Evolutionary conservation across 2,329 filamentous ascomycete genomes (phyloP).

Genomic region (Emmonsia crescens): DNA sequence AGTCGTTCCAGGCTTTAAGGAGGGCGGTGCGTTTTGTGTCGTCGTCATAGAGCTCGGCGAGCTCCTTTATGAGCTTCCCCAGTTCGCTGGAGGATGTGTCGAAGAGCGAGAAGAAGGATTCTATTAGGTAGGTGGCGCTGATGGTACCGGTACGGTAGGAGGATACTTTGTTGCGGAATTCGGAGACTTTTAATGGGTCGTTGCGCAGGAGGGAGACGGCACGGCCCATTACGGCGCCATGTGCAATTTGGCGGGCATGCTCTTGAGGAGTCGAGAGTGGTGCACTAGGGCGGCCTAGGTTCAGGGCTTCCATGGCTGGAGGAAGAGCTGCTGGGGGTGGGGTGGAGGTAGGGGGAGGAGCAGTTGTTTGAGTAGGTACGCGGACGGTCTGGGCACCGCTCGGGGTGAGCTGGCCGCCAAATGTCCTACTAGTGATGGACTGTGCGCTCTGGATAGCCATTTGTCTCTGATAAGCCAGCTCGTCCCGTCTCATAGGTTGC

Average conservation of each 20-base stretch:
- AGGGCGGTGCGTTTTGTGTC: conserved; percentile 60
- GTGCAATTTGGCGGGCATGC: conserved; percentile 66
- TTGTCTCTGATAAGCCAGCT: conserved; percentile 83
- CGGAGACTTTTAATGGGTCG: conserved; percentile 59
- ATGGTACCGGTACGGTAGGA: conserved; percentile 61
- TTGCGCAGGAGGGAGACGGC: conserved; percentile 71
- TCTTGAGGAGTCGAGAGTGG: conserved; percentile 54
- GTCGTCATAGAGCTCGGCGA: conserved; percentile 87
- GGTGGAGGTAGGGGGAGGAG: conserved; percentile 17
- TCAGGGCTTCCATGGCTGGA: conserved; percentile 42
- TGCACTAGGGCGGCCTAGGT: conserved; percentile 37
- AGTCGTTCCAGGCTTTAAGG: conserved; percentile 82
- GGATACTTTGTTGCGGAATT: conserved; percentile 72
- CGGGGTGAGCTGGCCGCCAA: conserved; percentile 71
- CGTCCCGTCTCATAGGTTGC: conserved; percentile 71
- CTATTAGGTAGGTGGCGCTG: conserved; percentile 65
- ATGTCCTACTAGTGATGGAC: conserved; percentile 65
- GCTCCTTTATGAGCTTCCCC: conserved; percentile 79
- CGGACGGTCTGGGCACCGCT: conserved; percentile 37
- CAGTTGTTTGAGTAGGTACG: conserved; percentile 30
- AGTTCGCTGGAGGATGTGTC: conserved; percentile 70
- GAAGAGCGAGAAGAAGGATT: conserved; percentile 78
- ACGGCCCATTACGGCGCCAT: conserved; percentile 75
- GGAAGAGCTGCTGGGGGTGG: conserved; percentile 21
- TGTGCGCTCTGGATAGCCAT: conserved; percentile 85